These are phyloP conservation scores for Anthracocystis setariae DNA, from an alignment of 1,284 basidiomycete species.

Conservation along the genomic window DNA sequence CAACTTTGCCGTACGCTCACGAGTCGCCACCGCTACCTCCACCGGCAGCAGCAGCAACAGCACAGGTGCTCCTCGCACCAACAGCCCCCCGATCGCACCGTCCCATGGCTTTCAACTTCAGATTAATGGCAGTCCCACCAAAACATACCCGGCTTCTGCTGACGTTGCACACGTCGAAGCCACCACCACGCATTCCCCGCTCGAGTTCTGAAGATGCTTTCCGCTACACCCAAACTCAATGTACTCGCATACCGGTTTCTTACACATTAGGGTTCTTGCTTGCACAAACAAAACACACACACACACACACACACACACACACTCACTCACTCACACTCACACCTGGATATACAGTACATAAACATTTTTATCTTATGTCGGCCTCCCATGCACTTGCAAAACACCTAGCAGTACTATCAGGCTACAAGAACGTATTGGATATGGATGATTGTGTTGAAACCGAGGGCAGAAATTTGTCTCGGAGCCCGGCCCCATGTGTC, in stretches of 20 bases:
- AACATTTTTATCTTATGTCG: too few relatives aligned
- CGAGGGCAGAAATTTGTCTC: too few relatives aligned
- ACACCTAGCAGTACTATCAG: too few relatives aligned
- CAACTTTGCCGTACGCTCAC: slow-evolving; percentile 54
- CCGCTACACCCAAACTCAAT: background rate
- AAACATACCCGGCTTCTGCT: slow-evolving; percentile 18
- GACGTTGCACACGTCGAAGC: slow-evolving; percentile 8
- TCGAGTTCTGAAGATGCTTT: slow-evolving; percentile 37
- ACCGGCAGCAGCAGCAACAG: slow-evolving; percentile 8
- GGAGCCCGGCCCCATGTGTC: too few relatives aligned
- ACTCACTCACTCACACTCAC: background rate
- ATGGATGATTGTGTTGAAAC: too few relatives aligned
- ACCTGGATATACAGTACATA: too few relatives aligned
- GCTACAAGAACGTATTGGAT: too few relatives aligned
- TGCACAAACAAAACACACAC: background rate
- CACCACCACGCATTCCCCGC: slow-evolving; percentile 38
- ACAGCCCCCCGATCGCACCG: slow-evolving; percentile 4
- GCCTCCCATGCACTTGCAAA: too few relatives aligned
- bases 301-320: background rate
- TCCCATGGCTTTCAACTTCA: slow-evolving; percentile 26
- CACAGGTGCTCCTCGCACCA: slow-evolving; percentile 4
- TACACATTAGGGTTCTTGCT: background rate
- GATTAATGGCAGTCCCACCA: slow-evolving; percentile 38
- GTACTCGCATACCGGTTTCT: too few relatives aligned
- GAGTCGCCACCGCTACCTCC: slow-evolving; percentile 28